Base-by-base conservation (phyloP, 768 basidiomycete genomes). In the Collybiopsis confluens region DNA sequence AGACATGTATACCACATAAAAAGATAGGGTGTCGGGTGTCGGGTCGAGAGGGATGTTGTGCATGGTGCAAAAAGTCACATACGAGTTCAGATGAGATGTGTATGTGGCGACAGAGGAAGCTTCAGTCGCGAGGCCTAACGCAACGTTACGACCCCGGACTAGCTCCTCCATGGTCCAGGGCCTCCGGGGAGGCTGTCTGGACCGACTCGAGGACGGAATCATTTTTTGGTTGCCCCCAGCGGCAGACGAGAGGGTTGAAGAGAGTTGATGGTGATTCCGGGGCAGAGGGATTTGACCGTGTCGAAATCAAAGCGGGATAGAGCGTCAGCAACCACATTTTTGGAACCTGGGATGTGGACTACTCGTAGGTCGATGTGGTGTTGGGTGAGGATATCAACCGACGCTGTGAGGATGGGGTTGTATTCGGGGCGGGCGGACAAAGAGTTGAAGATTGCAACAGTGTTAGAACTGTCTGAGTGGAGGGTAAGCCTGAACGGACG, bases 31-130 rank as follows among this genome's bases (percentile, higher is more conserved):
- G 44, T 75, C 66, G 1, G 58, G 51, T 1, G 72, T 73, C 0
- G 75, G 76, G 0, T 71, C 62, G 13, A 71, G 24, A 3, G 72
- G 63, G 13, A 73, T 58, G 2, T 63, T 5, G 49, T 77, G 73
- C 0, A 55, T 1, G 0, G 54, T 24, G 33, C 64, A 62, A 57
- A 77, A 76, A 0, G 61, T 56, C 9, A 74, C 23, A 41, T 75
- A 77, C 2, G 70, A 74, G 23, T 72, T 65, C 20, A 73, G 55
- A 4, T 68, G 64, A 0, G 71, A 73, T 0, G 59, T 50, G 56
- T 76, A 76, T 0, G 63, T 50, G 0, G 20, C 1, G 0, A 16
- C 3, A 0, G 69, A 66, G 4, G 62, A 61, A 0, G 15, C 15
- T 16, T 70, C 65, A 18, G 75, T 54, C 0, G 69, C 55, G 18